phyloP scores from a whole-genome alignment of 2,329 filamentous ascomycete genomes.

The Fusarium proliferatum region DNA sequence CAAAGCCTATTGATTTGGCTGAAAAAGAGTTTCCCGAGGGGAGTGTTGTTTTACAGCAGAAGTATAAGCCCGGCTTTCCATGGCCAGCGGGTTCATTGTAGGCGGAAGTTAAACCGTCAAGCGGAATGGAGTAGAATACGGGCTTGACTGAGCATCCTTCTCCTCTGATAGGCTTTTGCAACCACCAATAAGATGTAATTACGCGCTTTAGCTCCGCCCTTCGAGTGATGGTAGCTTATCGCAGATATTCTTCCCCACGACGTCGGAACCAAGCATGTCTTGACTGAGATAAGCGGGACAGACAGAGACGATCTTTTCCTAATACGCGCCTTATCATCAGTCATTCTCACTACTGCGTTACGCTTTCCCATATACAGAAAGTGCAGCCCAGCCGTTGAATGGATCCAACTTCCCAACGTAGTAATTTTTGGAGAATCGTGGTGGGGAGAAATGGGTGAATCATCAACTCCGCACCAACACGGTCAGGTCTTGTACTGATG shows the following conservation, averaged over 20 bases:
- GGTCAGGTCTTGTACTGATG: neutral
- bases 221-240: neutral
- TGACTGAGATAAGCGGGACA: neutral
- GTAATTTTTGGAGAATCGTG: conserved; percentile 24
- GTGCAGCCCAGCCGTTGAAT: neutral
- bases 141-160: neutral
- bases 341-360: neutral
- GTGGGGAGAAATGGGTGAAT: neutral
- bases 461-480: neutral
- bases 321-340: neutral
- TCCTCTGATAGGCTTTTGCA: neutral
- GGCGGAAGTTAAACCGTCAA: neutral
- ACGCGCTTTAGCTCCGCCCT: neutral
- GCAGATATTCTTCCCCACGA: neutral
- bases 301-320: conserved; percentile 41
- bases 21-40: neutral
- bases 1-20: neutral
- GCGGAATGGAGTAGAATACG: neutral
- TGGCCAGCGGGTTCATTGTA: conserved; percentile 4
- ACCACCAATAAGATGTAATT: neutral
- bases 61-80: neutral
- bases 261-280: neutral
- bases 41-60: neutral
- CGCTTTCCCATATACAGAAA: conserved; percentile 6
- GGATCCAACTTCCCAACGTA: conserved; percentile 1